Base-by-base conservation (phyloP, 352 stramenopile genomes). In the Phytophthora idaei region DNA sequence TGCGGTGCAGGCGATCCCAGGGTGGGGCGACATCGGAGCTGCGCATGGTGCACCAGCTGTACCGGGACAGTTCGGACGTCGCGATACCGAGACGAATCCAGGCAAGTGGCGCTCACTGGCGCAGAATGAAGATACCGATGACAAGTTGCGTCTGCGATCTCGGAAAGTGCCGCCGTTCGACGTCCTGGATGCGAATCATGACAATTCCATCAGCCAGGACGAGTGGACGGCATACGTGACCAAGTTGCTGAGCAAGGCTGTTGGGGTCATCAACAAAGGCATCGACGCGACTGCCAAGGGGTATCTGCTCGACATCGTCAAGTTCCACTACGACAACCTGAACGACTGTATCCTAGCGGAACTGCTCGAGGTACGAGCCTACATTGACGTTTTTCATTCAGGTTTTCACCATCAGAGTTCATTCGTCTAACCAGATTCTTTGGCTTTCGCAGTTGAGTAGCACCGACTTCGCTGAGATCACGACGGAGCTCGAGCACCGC, bases 291-390 rank as follows among this genome's bases (percentile, higher is more conserved):
- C 67, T 39, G 60, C 56, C 12, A 64, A 65, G 34, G 25, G n/a
- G 15, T 61, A 69, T 34, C 28, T 77, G 37, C 15, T 52, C 21
- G 61, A 69, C 15, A 73, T 73, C 21, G 61, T 59, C 8, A 61
- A 50, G n/a, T 81, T 78, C 48, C 74, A 81, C 60, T 79, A 81
- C 53, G 52, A 66, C 31, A 79, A 77, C 41, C 41, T 79, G 1
- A 31, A 61, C n/a, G 28, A 41, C 37, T 77, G 74, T 50, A 77
- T 81, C 11, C 34, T 48, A 9, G 45, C 57, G 11, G 52, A 66
- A 21, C 50, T 75, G 39, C 10, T 37, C 3, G 9, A 58, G 66
- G 61, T 78, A 64, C 39, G 51, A 36, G 14, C 25, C 21, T 21
- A 21, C 21, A 21, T 21, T 21, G 21, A 21, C 21, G 21, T 21